Evolutionary conservation across 805 yeast genomes (phyloP).

Genomic region (Yamadazyma akitaensis): DNA sequence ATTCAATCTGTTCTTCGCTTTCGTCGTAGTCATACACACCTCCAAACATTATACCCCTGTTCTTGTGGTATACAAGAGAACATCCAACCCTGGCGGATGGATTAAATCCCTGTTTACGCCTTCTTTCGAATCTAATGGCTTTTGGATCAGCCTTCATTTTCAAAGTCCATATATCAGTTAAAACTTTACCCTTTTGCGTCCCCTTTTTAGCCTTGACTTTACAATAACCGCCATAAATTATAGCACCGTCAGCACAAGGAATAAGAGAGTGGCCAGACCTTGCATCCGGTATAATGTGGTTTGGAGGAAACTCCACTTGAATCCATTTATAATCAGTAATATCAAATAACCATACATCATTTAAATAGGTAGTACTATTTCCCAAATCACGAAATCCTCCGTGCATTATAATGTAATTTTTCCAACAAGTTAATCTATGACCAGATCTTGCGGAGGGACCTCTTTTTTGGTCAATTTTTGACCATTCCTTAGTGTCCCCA

Average conservation of each 20-base stretch:
- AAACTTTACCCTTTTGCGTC: conserved; percentile 83
- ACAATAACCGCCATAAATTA: conserved; percentile 90
- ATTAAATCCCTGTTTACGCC: conserved; percentile 83
- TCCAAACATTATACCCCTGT: conserved; percentile 90
- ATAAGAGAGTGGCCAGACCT: conserved; percentile 90
- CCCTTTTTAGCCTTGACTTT: conserved; percentile 90
- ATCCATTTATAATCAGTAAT: conserved; percentile 86
- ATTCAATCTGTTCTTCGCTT: conserved; percentile 86
- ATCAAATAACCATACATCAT: conserved; percentile 92
- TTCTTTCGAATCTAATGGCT: conserved; percentile 81
- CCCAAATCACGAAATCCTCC: conserved; percentile 96
- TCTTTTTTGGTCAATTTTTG: conserved; percentile 70
- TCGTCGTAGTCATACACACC: conserved; percentile 95
- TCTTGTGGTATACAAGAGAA: conserved; percentile 82
- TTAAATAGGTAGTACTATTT: conserved; percentile 72
- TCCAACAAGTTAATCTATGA: conserved; percentile 87
- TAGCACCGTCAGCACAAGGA: conserved; percentile 76
- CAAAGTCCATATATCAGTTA: conserved; percentile 80
- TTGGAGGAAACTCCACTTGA: conserved; percentile 81
- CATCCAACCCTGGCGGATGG: conserved; percentile 96
- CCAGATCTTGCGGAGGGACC: conserved; percentile 87
- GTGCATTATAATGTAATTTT: conserved; percentile 75
- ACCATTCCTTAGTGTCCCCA: conserved; percentile 82
- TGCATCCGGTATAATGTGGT: conserved; percentile 80
- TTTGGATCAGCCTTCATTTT: conserved; percentile 83